Percentiles rank a stretch among this genome's conserved stretches.
phyloP scores from a whole-genome alignment of 257 asterid species.

The Penstemon barbatus region DNA sequence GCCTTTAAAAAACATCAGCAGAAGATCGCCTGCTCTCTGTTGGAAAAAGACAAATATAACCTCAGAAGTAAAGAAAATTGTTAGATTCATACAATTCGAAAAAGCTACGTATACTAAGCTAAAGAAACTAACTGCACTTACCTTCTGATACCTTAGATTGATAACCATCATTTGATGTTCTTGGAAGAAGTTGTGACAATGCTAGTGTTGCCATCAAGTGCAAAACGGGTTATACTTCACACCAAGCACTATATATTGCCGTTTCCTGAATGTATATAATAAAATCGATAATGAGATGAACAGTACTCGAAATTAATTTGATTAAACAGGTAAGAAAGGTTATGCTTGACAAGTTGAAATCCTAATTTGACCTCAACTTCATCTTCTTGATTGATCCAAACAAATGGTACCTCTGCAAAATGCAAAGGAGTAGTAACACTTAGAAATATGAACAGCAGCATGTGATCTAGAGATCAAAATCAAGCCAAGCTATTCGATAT shows the following conservation, averaged over 20 bases:
- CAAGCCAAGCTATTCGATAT: no score
- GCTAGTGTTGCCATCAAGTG: slow-evolving; percentile 75
- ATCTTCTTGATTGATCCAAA: slow-evolving; percentile 98
- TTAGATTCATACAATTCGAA: slow-evolving; percentile 3
- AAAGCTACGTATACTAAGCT: background rate
- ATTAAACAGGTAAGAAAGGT: slow-evolving; percentile 24
- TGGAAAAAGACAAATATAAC: slow-evolving; percentile 2
- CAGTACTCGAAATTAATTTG: slow-evolving; percentile 10
- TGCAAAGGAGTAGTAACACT: slow-evolving; percentile 26
- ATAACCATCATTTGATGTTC: slow-evolving; percentile 77
- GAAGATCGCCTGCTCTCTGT: slow-evolving; percentile 65
- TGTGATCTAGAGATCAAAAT: background rate
- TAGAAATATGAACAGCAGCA: slow-evolving; percentile 25
- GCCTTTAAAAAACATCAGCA: slow-evolving; percentile 48
- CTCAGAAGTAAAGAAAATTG: background rate
- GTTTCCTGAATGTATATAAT: slow-evolving; percentile 57
- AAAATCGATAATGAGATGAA: slow-evolving; percentile 25
- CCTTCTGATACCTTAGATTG: slow-evolving; percentile 93
- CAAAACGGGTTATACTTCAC: slow-evolving; percentile 42
- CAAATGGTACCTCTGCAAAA: slow-evolving; percentile 75
- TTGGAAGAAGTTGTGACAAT: slow-evolving; percentile 82
- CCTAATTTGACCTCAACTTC: slow-evolving; percentile 74
- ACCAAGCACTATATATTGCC: slow-evolving; percentile 80
- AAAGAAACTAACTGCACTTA: slow-evolving; percentile 31
- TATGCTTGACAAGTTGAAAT: slow-evolving; percentile 25